phyloP scores from a whole-genome alignment of 2,329 filamentous ascomycete genomes.

The Arachnomyces sp. region DNA sequence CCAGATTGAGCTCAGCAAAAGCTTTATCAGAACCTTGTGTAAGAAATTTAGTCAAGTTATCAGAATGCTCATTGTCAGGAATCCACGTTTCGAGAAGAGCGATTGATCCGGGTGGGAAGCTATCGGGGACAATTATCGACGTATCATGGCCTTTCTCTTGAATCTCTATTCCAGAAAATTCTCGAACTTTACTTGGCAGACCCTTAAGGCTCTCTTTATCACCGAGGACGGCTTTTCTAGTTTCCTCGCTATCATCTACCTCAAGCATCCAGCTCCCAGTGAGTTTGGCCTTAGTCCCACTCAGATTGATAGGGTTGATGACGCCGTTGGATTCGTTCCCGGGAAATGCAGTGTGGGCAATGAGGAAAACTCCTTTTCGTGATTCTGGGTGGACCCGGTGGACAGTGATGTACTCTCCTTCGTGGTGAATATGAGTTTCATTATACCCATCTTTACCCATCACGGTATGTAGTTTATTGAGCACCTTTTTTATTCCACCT shows the following conservation, averaged over 20 bases:
- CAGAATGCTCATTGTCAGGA: conserved; percentile 73
- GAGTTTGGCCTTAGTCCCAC: conserved; percentile 75
- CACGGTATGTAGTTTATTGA: conserved; percentile 88
- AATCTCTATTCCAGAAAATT: conserved; percentile 65
- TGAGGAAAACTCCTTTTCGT: conserved; percentile 87
- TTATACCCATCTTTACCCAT: conserved; percentile 95
- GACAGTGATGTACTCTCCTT: conserved; percentile 91
- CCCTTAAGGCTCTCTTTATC: conserved; percentile 70
- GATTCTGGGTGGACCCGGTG: conserved; percentile 90
- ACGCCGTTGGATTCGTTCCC: conserved; percentile 79
- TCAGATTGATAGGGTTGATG: conserved; percentile 70
- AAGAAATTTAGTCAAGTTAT: conserved; percentile 77
- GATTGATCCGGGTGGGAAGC: conserved; percentile 89
- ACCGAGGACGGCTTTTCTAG: conserved; percentile 54
- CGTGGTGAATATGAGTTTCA: conserved; percentile 94
- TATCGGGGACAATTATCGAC: conserved; percentile 68
- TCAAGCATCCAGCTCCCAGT: conserved; percentile 89
- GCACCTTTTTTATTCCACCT: conserved; percentile 78
- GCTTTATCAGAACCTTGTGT: conserved; percentile 72
- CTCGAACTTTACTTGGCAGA: conserved; percentile 72
- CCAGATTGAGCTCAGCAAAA: conserved; percentile 64
- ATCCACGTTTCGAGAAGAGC: conserved; percentile 96
- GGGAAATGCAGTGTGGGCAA: conserved; percentile 92
- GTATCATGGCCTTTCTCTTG: conserved; percentile 67
- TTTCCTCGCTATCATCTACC: conserved; percentile 68